A percentile compares a stretch with the other conserved stretches of the same genome.
These are phyloP conservation scores for Penicillium sp. DNA, from an alignment of 2,329 filamentous ascomycete genomes.

Conservation along the genomic window DNA sequence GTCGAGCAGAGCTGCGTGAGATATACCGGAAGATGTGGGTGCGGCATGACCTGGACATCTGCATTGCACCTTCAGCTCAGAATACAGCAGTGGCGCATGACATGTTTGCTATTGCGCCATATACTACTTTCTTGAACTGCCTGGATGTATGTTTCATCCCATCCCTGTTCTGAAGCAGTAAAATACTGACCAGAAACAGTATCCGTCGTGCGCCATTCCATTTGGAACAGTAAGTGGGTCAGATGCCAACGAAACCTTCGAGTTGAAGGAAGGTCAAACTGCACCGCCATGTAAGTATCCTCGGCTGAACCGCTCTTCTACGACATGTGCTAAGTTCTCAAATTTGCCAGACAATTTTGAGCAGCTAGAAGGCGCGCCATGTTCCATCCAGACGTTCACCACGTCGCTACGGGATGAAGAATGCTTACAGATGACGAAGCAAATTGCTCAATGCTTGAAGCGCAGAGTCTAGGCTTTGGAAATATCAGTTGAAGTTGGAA, in stretches of 20 bases:
- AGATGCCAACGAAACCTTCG: constrained; percentile 15
- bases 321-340: neutral
- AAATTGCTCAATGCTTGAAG: constrained; percentile 31
- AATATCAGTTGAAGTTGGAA: neutral
- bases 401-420: constrained; percentile 34
- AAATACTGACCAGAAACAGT: constrained; percentile 32
- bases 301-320: neutral
- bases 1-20: constrained; percentile 37
- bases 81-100: constrained; percentile 56
- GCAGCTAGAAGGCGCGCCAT: constrained; percentile 31
- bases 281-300: constrained; percentile 26
- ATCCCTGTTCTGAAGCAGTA: neutral
- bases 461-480: neutral
- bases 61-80: constrained; percentile 52
- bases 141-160: constrained; percentile 47
- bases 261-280: constrained; percentile 15
- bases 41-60: constrained; percentile 51
- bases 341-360: constrained; percentile 25
- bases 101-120: constrained; percentile 35
- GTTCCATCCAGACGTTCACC: constrained; percentile 32
- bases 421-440: constrained; percentile 29
- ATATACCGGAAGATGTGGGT: constrained; percentile 47
- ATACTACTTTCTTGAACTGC: constrained; percentile 53
- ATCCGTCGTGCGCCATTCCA: constrained; percentile 53
- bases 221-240: constrained; percentile 29